phyloP scores from a whole-genome alignment of 2,329 filamentous ascomycete genomes.

The Cadophora luteo-olivacea region DNA sequence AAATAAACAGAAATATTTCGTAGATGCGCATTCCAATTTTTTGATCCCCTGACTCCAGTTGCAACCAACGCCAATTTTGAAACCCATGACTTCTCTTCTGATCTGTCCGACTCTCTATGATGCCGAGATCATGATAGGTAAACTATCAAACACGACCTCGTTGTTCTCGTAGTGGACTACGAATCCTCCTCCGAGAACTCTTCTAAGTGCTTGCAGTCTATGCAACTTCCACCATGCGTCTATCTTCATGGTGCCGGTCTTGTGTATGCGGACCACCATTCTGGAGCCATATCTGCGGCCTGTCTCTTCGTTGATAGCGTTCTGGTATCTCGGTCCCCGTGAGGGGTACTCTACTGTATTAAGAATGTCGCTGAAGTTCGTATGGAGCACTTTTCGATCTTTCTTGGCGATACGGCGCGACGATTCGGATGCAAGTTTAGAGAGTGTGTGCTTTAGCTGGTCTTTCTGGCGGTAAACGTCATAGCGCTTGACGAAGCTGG shows the following conservation, averaged over 20 bases:
- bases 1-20: not conserved
- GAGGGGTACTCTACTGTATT: conserved; percentile 71
- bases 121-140: conserved; percentile 49
- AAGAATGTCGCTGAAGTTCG: conserved; percentile 69
- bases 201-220: conserved; percentile 64
- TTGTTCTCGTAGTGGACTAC: conserved; percentile 68
- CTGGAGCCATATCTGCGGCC: conserved; percentile 66
- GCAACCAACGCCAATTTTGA: not conserved
- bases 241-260: conserved; percentile 65
- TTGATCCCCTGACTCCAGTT: not conserved
- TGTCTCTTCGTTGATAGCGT: conserved; percentile 65
- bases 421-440: conserved; percentile 64
- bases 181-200: conserved; percentile 67
- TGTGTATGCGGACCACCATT: conserved; percentile 64
- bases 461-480: conserved; percentile 69
- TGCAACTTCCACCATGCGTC: conserved; percentile 79
- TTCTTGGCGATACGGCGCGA: conserved; percentile 69
- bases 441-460: conserved; percentile 64
- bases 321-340: conserved; percentile 70
- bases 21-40: not conserved
- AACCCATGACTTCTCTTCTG: not conserved
- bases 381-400: conserved; percentile 70
- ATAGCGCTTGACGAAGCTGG: conserved; percentile 65
- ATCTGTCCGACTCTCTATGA: not conserved
- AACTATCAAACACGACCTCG: conserved; percentile 62